phyloP scores from a whole-genome alignment of 352 stramenopile genomes.

The Vaucheria bursata region DNA sequence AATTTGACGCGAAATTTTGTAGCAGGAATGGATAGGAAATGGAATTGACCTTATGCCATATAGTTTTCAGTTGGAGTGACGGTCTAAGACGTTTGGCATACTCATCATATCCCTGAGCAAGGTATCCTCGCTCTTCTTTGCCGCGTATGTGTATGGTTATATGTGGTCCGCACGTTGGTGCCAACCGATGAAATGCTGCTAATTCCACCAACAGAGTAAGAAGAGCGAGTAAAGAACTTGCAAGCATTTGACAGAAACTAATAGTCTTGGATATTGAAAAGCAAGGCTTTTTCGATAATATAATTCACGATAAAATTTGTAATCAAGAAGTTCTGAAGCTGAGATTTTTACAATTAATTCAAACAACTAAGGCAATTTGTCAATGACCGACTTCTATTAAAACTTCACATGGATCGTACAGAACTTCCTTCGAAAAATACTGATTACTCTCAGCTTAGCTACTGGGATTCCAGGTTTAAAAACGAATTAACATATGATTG shows the following conservation, averaged over 20 bases:
- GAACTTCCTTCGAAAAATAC: conserved; percentile 33
- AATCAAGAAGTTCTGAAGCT: no score
- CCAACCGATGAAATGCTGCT: neutral
- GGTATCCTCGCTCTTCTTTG: neutral
- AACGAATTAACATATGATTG: conserved; percentile 33
- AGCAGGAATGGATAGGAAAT: neutral
- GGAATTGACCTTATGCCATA: conserved; percentile 40
- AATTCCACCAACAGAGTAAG: no score
- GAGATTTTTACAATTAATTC: no score
- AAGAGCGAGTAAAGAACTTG: no score
- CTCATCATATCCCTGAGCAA: conserved; percentile 42
- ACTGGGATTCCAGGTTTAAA: conserved; percentile 37
- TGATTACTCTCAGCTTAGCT: conserved; percentile 21
- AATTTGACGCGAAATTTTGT: no score
- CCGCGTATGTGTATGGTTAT: conserved; percentile 1
- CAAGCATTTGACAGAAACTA: no score
- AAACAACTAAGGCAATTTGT: no score
- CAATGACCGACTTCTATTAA: no score
- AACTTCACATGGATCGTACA: no score
- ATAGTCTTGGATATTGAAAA: no score
- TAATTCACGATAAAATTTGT: no score
- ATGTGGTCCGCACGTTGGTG: neutral
- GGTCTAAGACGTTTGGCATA: conserved; percentile 47
- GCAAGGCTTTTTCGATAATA: no score
- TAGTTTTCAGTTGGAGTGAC: conserved; percentile 31